These are phyloP conservation scores for Eragrostis tef DNA, from an alignment of 202 grass and related monocot species.

Conservation along the genomic window DNA sequence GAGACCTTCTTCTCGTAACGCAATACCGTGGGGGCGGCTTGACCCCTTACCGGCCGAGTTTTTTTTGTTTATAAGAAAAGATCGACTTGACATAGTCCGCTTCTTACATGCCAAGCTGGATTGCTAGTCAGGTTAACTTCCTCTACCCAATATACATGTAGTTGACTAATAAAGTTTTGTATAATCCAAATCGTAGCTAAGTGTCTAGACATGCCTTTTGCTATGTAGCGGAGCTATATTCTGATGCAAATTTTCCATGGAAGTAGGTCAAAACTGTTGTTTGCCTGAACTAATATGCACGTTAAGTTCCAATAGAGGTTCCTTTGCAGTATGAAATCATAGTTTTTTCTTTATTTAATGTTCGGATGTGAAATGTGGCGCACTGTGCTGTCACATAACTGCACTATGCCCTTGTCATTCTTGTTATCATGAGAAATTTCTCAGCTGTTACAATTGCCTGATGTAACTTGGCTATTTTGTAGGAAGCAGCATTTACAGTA, in stretches of 20 bases:
- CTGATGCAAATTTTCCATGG: not conserved
- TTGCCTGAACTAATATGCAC: not conserved
- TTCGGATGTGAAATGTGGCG: not conserved
- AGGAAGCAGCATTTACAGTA: slow-evolving; percentile 74
- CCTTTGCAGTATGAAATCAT: not conserved
- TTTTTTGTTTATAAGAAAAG: no score
- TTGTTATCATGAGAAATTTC: slow-evolving; percentile 19
- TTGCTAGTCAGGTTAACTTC: not conserved
- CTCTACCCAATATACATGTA: not conserved
- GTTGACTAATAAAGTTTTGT: not conserved
- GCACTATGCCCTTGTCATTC: not conserved
- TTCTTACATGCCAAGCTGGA: no score
- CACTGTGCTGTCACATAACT: not conserved
- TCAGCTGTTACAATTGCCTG: slow-evolving; percentile 23
- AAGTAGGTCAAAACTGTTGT: not conserved
- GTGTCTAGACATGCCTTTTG: not conserved
- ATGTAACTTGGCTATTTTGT: slow-evolving; percentile 43
- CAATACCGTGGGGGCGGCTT: no score
- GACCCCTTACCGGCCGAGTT: no score
- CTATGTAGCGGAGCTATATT: not conserved
- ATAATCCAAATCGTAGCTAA: not conserved
- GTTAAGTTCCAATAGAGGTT: not conserved
- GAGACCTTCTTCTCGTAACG: no score
- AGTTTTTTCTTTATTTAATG: not conserved
- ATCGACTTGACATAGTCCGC: no score